Evolutionary conservation across 345 rosid species (phyloP).

Genomic region (Fremontodendron californicum): DNA sequence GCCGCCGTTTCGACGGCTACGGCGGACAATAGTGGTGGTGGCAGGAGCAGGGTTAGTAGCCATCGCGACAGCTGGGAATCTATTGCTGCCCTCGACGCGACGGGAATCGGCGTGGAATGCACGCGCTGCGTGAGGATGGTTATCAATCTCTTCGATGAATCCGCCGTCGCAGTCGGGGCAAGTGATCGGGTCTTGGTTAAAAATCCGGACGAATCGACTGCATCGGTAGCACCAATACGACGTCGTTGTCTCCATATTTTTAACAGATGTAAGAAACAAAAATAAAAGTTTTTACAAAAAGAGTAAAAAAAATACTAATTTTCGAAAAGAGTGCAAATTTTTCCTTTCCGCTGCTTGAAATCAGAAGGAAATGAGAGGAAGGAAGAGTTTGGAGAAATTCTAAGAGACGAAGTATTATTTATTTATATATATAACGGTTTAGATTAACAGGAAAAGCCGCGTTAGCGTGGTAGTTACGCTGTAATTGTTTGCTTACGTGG

Average conservation of each 20-base stretch:
- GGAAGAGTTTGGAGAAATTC: not conserved
- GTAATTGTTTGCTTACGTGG: constrained; percentile 19
- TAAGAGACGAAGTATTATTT: not conserved
- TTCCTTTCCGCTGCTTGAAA: constrained; percentile 9
- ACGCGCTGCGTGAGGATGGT: constrained; percentile 26
- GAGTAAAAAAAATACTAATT: not conserved
- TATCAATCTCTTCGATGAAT: constrained; percentile 63
- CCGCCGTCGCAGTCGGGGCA: constrained; percentile 88
- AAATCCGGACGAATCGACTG: constrained; percentile 56
- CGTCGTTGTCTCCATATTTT: constrained; percentile 43
- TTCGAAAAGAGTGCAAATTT: not conserved
- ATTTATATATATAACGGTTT: not conserved
- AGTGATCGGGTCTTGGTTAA: constrained; percentile 36
- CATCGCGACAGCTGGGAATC: constrained; percentile 42
- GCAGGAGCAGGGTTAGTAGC: constrained; percentile 14
- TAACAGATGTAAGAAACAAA: constrained; percentile 11
- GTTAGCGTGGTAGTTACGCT: constrained; percentile 29
- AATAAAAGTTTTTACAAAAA: too few species aligned
- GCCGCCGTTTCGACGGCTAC: constrained; percentile 39
- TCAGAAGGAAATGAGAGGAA: not conserved
- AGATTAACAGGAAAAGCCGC: constrained; percentile 32
- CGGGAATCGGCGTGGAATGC: constrained; percentile 24
- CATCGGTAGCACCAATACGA: constrained; percentile 88
- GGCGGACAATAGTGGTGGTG: constrained; percentile 17
- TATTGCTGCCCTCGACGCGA: constrained; percentile 23